These are phyloP conservation scores for Malbranchea cinnamomea DNA, from an alignment of 2,329 filamentous ascomycete species.

Conservation along the genomic window DNA sequence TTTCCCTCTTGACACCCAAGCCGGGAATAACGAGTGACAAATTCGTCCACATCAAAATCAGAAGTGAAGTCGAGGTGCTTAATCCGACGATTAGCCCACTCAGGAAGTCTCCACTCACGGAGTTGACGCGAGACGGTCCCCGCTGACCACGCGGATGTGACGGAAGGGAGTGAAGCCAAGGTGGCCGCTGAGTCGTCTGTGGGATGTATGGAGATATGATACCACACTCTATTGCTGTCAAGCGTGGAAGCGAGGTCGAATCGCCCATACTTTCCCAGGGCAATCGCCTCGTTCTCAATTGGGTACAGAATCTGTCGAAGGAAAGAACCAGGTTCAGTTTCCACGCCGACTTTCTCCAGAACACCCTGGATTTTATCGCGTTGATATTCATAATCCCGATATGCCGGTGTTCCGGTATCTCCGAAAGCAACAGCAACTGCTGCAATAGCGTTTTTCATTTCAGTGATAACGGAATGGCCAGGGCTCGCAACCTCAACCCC, in stretches of 20 bases:
- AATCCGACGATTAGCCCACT: constrained; percentile 91
- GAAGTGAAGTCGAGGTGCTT: constrained; percentile 88
- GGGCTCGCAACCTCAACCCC: constrained; percentile 61
- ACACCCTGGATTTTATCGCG: constrained; percentile 70
- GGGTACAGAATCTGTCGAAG: constrained; percentile 71
- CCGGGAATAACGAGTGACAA: constrained; percentile 63
- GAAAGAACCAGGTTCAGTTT: constrained; percentile 69
- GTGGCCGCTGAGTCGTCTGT: constrained; percentile 70
- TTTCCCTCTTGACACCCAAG: constrained; percentile 80
- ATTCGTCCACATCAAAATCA: constrained; percentile 91
- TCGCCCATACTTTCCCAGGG: constrained; percentile 60
- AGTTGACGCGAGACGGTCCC: constrained; percentile 85
- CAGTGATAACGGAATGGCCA: constrained; percentile 69
- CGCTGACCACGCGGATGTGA: constrained; percentile 82
- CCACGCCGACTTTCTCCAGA: constrained; percentile 73
- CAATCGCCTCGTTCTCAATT: constrained; percentile 60
- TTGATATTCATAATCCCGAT: constrained; percentile 60
- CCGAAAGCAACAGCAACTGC: constrained; percentile 68
- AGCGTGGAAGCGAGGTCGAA: constrained; percentile 63
- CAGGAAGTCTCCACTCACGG: constrained; percentile 79
- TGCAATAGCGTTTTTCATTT: constrained; percentile 70
- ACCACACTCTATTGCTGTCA: constrained; percentile 82
- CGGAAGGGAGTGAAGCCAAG: constrained; percentile 54
- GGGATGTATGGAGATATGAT: constrained; percentile 80
- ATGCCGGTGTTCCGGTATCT: constrained; percentile 50